Evolutionary conservation across 1,139 yeast species (phyloP), one percentile per base, ranked within the genome.

Genomic region (Diutina mesorugosa): DNA sequence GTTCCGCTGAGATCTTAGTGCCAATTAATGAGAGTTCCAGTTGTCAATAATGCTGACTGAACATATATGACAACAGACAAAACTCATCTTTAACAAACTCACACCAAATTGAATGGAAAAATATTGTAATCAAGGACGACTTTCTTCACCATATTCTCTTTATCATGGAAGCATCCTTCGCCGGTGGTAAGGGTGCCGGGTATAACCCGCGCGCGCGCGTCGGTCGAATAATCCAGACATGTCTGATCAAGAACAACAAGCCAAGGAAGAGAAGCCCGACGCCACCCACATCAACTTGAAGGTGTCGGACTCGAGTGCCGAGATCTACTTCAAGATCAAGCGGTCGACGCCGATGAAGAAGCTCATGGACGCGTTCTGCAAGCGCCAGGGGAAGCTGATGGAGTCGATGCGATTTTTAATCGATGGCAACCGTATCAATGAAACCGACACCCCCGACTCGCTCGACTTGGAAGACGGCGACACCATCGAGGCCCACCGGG

Each of bases 301-400:
- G 73, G 99, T 93, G 56, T 85, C 96, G 55, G 98, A 93, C 70
- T 95, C 96, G 55, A 79, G 85, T 57, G 87, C 96, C 46, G 99
- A 95, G 71, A 93, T 95, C 62, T 91, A 87, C 72, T 95, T 95
- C 84, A 91, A 93, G 72, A 91, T 95, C 72, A 91, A 91, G 75
- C 82, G 90, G 71, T 80, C 91, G 57, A 95, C 99, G 6, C 96
- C 95, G 54, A 79, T 95, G 78, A 88, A 84, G 72, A 88, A 96
- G 75, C 83, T 95, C 64, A 93, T 95, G 91, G 98, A 93, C 67
- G 97, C 98, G 6, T 95, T 91, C 70, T 95, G 98, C 70, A 91
- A 91, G 74, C 87, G 99, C 76, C 97, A 93, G 68, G 98, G 99
- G 56, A 93, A 91, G 69, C 84, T 87, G 62, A 74, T 86, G 69